Evolutionary conservation across 1,139 yeast genomes (phyloP).

Genomic region (Saccharomycopsis hybrid): DNA sequence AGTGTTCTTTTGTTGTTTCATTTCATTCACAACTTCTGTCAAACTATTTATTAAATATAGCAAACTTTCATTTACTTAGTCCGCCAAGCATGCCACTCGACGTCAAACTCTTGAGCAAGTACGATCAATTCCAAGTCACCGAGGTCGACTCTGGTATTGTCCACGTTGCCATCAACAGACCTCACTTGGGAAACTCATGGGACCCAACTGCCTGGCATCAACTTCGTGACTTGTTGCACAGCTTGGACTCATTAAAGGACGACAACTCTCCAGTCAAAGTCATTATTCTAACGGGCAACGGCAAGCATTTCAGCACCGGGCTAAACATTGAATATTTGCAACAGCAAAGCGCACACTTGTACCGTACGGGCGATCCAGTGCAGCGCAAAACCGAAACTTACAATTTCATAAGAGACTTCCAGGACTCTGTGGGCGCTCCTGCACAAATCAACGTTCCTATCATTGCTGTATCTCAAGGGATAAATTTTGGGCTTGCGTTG

Average conservation of each 20-base stretch:
- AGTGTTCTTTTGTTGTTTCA: too few species aligned
- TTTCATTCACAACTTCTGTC: too few species aligned
- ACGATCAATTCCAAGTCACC: slow-evolving; percentile 36
- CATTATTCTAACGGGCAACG: slow-evolving; percentile 52
- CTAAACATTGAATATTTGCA: slow-evolving; percentile 47
- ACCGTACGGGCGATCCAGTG: background rate
- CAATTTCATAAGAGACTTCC: slow-evolving; percentile 45
- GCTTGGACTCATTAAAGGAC: slow-evolving; percentile 39
- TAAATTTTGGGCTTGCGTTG: slow-evolving; percentile 55
- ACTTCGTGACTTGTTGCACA: slow-evolving; percentile 43
- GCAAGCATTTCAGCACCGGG: slow-evolving; percentile 60
- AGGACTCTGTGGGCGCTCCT: slow-evolving; percentile 44
- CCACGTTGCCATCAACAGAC: slow-evolving; percentile 61
- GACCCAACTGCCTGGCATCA: slow-evolving; percentile 49
- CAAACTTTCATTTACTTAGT: too few species aligned
- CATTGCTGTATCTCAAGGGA: slow-evolving; percentile 41
- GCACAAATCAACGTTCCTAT: slow-evolving; percentile 38
- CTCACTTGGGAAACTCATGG: slow-evolving; percentile 56
- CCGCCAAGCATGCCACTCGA: background rate
- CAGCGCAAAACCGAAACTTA: background rate
- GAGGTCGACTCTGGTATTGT: slow-evolving; percentile 43
- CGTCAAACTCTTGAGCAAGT: slow-evolving; percentile 3
- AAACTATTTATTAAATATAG: too few species aligned
- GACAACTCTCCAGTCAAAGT: slow-evolving; percentile 35
- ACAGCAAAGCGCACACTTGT: slow-evolving; percentile 16